Percentiles rank a stretch among this genome's conserved stretches.
phyloP scores from a whole-genome alignment of 139 green algal species.

The Edaphochlamys debaryana region DNA sequence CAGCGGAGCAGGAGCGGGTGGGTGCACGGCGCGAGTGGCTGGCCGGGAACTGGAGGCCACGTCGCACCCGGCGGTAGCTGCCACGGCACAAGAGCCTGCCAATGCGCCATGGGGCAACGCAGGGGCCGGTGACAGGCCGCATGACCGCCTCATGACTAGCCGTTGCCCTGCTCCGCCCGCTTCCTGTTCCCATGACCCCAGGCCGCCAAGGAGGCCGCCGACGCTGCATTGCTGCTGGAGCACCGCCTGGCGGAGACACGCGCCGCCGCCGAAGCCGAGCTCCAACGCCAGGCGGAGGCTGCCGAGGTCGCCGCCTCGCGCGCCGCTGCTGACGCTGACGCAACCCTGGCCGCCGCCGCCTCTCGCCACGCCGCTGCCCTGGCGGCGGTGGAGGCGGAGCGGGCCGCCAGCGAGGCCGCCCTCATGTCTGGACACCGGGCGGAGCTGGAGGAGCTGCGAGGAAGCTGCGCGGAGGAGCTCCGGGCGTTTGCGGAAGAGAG shows the following conservation, averaged over 20 bases:
- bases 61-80: too few relatives aligned
- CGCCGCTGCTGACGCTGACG: too few relatives aligned
- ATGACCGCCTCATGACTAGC: too few relatives aligned
- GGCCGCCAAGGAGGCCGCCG: not conserved
- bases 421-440: not conserved
- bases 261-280: not conserved
- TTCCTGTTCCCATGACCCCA: not conserved
- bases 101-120: too few relatives aligned
- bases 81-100: too few relatives aligned
- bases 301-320: not conserved
- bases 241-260: constrained; percentile 9
- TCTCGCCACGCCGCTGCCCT: not conserved
- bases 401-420: not conserved
- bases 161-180: too few relatives aligned
- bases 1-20: not conserved
- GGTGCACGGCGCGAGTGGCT: not conserved
- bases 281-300: not conserved
- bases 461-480: not conserved
- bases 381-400: not conserved
- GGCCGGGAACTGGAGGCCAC: not conserved
- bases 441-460: not conserved
- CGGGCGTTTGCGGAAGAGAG: not conserved
- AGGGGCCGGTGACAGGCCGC: too few relatives aligned
- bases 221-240: not conserved
- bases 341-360: too few relatives aligned